A percentile compares a stretch with the other conserved stretches of the same genome.
Evolutionary conservation across 2,329 filamentous ascomycete genomes (phyloP).

Genomic region (Aspergillus pseudoviridinutans): DNA sequence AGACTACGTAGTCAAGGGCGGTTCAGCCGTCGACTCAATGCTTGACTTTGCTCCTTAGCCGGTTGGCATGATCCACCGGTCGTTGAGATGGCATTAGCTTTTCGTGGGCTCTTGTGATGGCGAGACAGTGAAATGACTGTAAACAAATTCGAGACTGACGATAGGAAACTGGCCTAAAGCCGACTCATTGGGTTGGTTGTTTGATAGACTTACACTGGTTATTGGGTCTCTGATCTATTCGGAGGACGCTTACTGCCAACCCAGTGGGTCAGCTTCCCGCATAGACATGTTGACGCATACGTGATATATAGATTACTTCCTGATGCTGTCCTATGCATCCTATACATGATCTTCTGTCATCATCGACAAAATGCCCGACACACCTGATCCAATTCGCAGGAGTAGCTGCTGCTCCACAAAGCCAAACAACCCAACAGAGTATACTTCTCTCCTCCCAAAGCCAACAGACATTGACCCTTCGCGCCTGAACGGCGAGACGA

Average conservation of each 20-base stretch:
- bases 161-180: background rate
- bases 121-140: background rate
- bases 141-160: background rate
- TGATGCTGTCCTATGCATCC: background rate
- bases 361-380: constrained; percentile 7
- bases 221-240: background rate
- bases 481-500: constrained; percentile 31
- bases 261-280: background rate
- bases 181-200: background rate
- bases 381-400: background rate
- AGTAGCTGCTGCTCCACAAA: background rate
- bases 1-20: no score
- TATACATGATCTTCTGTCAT: background rate
- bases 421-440: constrained; percentile 15
- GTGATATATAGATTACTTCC: background rate
- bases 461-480: constrained; percentile 9
- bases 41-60: background rate
- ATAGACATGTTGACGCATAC: background rate
- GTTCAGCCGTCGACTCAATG: background rate
- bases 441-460: constrained; percentile 27
- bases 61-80: background rate
- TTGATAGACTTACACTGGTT: no score
- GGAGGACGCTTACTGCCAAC: background rate
- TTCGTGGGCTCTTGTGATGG: background rate
- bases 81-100: background rate